Evolutionary conservation across 2,329 filamentous ascomycete species (phyloP), one percentile per base, ranked within the genome.

Genomic region (Fusarium camptoceras): DNA sequence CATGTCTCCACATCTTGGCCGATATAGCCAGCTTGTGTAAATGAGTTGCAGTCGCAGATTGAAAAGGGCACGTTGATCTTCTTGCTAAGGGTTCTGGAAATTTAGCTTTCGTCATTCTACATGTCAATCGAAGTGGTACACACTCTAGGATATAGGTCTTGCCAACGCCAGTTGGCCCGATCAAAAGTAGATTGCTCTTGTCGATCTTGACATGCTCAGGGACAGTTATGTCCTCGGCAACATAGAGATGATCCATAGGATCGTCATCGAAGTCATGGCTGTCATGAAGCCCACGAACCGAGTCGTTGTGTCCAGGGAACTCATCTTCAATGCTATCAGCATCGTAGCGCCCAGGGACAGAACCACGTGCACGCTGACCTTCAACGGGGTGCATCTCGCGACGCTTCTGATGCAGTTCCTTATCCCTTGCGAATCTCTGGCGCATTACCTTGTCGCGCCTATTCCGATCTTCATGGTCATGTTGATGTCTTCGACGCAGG

Each of bases 1-100:
- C 95, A 98, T 1, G 93, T 91, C 78, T 99, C 96, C n/a, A 95
- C 95, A 77, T 99, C 96, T 77, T 98, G 95, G 30, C 96, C 96
- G 72, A 99, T 98, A 75, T 99, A 99, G 27, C 96, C 95, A 7
- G 95, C 95, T 81, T 98, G 95, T 0, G 95, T 98, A 70, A 98
- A 94, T 8, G 94, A 93, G 53, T 96, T 98, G 80, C 95, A 98
- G 80, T 98, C 95, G 66, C 93, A 95, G 80, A 97, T 97, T 67
- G 93, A 94, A 76, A 98, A 97, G 0, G 96, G 96, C 0, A 98
- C 94, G 65, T 96, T 95, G n/a, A 99, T 87, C 55, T 96, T 91
- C 76, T 94, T 91, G 72, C 95, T 96, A 41, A 98, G 83, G 0
- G 95, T 98, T 80, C 94, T 97, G 55, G 5, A 3, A n/a, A 74